These are phyloP conservation scores for Silene conica DNA, from an alignment of 148 eudicot species.

Conservation along the genomic window DNA sequence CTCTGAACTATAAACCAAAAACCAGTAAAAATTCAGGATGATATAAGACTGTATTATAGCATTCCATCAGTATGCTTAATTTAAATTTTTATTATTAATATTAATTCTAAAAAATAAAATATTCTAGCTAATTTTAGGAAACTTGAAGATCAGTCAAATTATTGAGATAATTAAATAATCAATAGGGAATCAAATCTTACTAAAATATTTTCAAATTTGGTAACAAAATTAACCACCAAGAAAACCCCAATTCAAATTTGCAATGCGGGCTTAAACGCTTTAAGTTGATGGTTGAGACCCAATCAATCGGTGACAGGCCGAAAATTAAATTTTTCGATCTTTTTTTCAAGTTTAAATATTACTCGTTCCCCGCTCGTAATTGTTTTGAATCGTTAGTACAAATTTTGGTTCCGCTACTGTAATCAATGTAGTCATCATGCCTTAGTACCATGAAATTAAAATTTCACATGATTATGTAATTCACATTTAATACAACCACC, in stretches of 20 bases:
- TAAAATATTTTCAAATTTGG: slow-evolving; percentile 1
- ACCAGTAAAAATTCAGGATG: not conserved
- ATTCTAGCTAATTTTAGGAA: no score
- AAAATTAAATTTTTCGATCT: no score
- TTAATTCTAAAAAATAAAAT: no score
- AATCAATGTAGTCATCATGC: not conserved
- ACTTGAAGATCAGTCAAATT: not conserved
- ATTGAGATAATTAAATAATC: not conserved
- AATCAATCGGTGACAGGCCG: no score
- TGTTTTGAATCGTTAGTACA: no score
- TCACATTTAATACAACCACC: not conserved
- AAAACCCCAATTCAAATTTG: not conserved
- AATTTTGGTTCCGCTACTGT: not conserved
- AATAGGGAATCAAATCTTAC: not conserved
- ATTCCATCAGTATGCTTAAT: no score
- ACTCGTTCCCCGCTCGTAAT: no score
- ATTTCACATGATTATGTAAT: no score
- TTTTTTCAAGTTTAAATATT: no score
- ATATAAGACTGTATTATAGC: no score
- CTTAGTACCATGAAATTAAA: not conserved
- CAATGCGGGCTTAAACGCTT: no score
- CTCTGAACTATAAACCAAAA: slow-evolving; percentile 38
- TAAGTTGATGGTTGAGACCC: not conserved
- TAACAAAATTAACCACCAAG: slow-evolving; percentile 4
- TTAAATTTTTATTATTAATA: no score